phyloP scores from a whole-genome alignment of 1,284 basidiomycete species.

The Macrocybe sp. region DNA sequence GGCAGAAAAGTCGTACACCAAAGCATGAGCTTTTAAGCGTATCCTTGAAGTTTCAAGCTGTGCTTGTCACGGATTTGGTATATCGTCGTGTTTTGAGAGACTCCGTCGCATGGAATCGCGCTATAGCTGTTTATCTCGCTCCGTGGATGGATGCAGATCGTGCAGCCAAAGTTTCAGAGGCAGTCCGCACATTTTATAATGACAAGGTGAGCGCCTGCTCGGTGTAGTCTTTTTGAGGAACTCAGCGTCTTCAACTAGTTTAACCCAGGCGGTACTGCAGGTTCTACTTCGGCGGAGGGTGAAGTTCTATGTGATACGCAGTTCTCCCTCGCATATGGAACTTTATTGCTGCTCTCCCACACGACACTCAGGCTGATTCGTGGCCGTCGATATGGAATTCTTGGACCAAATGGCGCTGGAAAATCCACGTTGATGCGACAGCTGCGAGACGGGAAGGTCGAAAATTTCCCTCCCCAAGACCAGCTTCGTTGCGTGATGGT shows the following conservation, averaged over 20 bases:
- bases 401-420: constrained; percentile 93
- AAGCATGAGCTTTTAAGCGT: constrained; percentile 44
- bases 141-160: constrained; percentile 58
- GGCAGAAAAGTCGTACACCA: constrained; percentile 23
- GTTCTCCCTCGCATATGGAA: constrained; percentile 97
- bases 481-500: constrained; percentile 92
- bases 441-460: constrained; percentile 91
- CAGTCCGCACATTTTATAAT: constrained; percentile 65
- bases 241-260: constrained; percentile 32
- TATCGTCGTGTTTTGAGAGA: constrained; percentile 65
- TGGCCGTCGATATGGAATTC: constrained; percentile 92
- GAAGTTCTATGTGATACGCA: constrained; percentile 90
- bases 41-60: constrained; percentile 68
- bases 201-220: constrained; percentile 1
- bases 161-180: constrained; percentile 52
- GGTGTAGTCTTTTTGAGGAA: constrained; percentile 4
- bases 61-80: constrained; percentile 75
- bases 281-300: constrained; percentile 64
- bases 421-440: constrained; percentile 98
- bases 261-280: constrained; percentile 39
- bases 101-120: constrained; percentile 65
- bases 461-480: constrained; percentile 91
- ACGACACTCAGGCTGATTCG: constrained; percentile 89
- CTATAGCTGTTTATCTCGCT: constrained; percentile 65
- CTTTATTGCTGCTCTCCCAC: constrained; percentile 93